Percentiles rank a stretch among this genome's conserved stretches.
Evolutionary conservation across 2,329 filamentous ascomycete species (phyloP).

Genomic region (Aspergillus sp.): DNA sequence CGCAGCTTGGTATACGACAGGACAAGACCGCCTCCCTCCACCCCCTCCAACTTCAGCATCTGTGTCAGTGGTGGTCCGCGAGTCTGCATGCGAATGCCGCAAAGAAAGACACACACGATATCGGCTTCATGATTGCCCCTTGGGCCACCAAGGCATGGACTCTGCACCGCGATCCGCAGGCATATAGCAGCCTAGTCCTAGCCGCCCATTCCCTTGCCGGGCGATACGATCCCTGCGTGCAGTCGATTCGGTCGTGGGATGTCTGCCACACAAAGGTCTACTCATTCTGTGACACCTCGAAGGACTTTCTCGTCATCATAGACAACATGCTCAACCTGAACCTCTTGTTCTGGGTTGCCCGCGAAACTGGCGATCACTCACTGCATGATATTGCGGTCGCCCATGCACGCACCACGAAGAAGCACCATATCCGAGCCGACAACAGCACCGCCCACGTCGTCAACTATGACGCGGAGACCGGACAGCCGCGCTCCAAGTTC

Average conservation of each 20-base stretch:
- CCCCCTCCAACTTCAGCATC: constrained; percentile 17
- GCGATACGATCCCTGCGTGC: constrained; percentile 36
- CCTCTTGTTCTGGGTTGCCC: constrained; percentile 40
- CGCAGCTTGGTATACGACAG: neutral
- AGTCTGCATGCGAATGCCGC: constrained; percentile 39
- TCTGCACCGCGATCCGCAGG: constrained; percentile 38
- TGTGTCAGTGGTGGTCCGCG: constrained; percentile 46
- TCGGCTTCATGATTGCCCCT: constrained; percentile 56
- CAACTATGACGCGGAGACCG: constrained; percentile 43
- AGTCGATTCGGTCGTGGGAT: constrained; percentile 48
- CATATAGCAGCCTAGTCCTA: constrained; percentile 34
- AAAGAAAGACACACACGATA: constrained; percentile 54
- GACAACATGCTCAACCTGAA: constrained; percentile 47
- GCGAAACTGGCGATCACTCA: constrained; percentile 27
- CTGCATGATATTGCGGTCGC: constrained; percentile 19
- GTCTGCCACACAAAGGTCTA: constrained; percentile 36
- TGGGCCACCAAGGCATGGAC: constrained; percentile 51
- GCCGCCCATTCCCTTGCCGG: constrained; percentile 37
- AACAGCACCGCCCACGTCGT: constrained; percentile 28
- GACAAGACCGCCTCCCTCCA: constrained; percentile 6
- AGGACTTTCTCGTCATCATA: constrained; percentile 45
- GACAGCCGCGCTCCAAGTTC: constrained; percentile 28
- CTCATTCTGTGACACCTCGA: constrained; percentile 30
- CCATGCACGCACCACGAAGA: constrained; percentile 43
- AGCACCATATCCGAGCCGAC: constrained; percentile 40